Evolutionary conservation across 176 grass and related monocot genomes (phyloP).

Genomic region (Bromus sterilis): DNA sequence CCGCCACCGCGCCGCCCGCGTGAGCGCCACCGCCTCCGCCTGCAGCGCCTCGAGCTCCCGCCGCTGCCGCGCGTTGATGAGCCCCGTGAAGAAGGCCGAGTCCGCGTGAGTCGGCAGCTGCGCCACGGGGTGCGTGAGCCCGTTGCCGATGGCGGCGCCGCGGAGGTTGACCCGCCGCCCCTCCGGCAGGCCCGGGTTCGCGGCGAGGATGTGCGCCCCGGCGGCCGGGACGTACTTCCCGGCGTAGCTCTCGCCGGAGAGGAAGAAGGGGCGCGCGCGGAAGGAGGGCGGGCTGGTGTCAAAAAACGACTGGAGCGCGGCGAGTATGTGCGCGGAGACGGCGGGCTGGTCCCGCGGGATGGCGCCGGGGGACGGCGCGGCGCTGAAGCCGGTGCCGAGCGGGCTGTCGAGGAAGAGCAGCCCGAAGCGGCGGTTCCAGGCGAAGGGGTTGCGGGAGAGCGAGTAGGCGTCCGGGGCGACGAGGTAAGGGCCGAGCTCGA

Average conservation of each 20-base stretch:
- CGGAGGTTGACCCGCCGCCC: neutral
- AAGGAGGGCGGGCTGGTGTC: conserved; percentile 11
- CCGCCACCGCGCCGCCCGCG: neutral
- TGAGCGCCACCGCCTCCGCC: neutral
- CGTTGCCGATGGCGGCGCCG: neutral
- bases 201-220: conserved; percentile 5
- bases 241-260: conserved; percentile 40
- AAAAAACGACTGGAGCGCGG: conserved; percentile 25
- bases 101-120: neutral
- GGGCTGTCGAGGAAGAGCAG: conserved; percentile 61
- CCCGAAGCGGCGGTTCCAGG: conserved; percentile 23
- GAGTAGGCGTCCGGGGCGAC: neutral
- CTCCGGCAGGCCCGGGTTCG: neutral
- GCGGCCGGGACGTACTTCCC: conserved; percentile 49
- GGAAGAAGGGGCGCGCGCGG: neutral
- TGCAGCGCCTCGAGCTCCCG: neutral
- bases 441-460: conserved; percentile 14
- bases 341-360: neutral
- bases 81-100: neutral
- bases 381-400: conserved; percentile 5
- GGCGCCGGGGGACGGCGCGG: neutral
- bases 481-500: conserved; percentile 45
- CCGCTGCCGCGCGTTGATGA: neutral
- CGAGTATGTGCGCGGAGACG: conserved; percentile 29
- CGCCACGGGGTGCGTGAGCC: neutral